Conservation (phyloP, 2,329 filamentous ascomycete species). For the Neoscytalidium dimidiatum region DNA sequence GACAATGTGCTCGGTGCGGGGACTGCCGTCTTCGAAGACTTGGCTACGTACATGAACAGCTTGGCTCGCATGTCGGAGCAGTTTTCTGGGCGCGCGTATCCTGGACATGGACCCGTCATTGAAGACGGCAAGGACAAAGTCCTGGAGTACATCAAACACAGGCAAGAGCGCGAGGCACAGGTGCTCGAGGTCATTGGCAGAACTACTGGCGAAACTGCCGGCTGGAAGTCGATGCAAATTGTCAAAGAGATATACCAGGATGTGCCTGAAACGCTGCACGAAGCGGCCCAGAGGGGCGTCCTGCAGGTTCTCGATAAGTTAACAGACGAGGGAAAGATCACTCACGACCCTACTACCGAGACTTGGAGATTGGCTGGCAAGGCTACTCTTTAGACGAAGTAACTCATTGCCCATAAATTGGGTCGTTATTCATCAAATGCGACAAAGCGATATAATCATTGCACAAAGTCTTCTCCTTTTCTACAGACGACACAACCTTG, state of each 20-base stretch:
- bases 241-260: constrained; percentile 86
- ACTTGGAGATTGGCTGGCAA: constrained; percentile 39
- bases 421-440: no score
- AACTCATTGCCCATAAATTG: neutral
- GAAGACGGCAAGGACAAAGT: constrained; percentile 72
- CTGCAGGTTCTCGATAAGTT: constrained; percentile 80
- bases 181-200: constrained; percentile 37
- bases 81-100: constrained; percentile 74
- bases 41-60: constrained; percentile 67
- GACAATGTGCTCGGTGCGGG: constrained; percentile 89
- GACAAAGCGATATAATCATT: no score
- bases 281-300: constrained; percentile 74
- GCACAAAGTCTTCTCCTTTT: no score
- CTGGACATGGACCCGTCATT: constrained; percentile 82
- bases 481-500: no score
- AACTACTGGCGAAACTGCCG: constrained; percentile 25
- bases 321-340: constrained; percentile 69
- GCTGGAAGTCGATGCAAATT: constrained; percentile 74
- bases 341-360: constrained; percentile 33
- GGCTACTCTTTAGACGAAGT: constrained; percentile 27
- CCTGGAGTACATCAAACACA: constrained; percentile 68
- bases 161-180: constrained; percentile 63
- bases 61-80: constrained; percentile 68
- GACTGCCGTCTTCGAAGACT: constrained; percentile 81
- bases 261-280: constrained; percentile 73